phyloP scores from a whole-genome alignment of 306 rosid species.

The Pyrus pyrifolia region DNA sequence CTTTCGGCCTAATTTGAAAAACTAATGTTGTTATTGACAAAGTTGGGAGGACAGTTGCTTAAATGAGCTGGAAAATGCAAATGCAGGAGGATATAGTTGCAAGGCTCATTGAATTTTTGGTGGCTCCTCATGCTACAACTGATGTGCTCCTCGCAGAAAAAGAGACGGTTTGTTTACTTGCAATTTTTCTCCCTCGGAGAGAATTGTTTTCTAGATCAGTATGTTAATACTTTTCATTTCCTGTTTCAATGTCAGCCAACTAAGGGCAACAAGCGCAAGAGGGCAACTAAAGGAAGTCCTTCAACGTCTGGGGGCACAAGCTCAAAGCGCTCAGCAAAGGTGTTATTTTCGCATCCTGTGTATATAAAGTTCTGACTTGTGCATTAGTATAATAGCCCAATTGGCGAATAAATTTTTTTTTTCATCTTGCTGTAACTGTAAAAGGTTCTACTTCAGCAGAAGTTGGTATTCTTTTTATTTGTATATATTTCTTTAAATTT shows the following conservation, averaged over 20 bases:
- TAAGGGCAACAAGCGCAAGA: constrained; percentile 70
- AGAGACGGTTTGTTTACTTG: constrained; percentile 50
- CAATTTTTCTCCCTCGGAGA: not conserved
- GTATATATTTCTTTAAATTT: too few species aligned
- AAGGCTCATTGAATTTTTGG: constrained; percentile 75
- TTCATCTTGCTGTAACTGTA: not conserved
- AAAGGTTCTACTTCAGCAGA: not conserved
- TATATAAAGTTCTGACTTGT: constrained; percentile 6
- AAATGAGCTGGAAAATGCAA: constrained; percentile 14
- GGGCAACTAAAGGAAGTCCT: constrained; percentile 45
- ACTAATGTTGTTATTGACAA: not conserved
- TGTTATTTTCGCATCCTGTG: constrained; percentile 25
- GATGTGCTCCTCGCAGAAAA: constrained; percentile 64
- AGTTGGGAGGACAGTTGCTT: not conserved
- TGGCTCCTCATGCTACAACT: constrained; percentile 76
- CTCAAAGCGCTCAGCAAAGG: constrained; percentile 67
- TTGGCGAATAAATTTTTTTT: not conserved
- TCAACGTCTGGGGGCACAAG: constrained; percentile 43
- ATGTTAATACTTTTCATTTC: constrained; percentile 9
- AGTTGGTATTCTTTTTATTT: not conserved
- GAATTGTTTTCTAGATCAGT: not conserved
- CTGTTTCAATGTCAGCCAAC: constrained; percentile 39
- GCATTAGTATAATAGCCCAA: not conserved
- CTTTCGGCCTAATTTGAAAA: not conserved
- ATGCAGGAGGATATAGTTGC: constrained; percentile 77